Base-by-base conservation (phyloP, 371 early-diverging fungal species). In the Mucor velutinosus region DNA sequence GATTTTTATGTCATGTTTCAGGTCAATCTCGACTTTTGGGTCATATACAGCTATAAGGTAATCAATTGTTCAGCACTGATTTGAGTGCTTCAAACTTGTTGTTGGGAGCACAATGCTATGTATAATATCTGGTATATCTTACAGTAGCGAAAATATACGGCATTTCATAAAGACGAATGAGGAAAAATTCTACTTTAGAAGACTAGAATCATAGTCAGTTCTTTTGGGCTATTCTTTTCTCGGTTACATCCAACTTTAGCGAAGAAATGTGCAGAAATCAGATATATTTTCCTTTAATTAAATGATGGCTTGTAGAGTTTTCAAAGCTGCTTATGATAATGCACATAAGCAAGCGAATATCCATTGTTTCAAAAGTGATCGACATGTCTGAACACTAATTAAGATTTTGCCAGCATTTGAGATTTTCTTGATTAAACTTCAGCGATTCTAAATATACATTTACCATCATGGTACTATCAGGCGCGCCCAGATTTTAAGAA, bases 1-100 rank as follows among this genome's bases (percentile, higher is more conserved):
- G 23, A 25, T 45, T 45, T 37, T 39, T 45, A 60, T 60, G 60
- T 61, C 61, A 61, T 61, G 61, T 61, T 61, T 61, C 60, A 43
- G 25, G 17, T 29, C 15, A 8, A 43, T 30, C 47, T 53, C 27
- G 41, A 41, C 41, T 51, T 53, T 53, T 25, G 41, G 41, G 41
- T 17, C 6, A 41, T 2, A 17, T 10, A 11, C 41, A 41, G 3
- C 41, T 41, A 41, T 17, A 41, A 41, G 15, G 0, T 15, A 41
- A 17, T 21, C 7, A 14, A 23, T 27, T 23, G 15, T 53, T 53
- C 14, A 25, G 53, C 15, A 14, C 14, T 14, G 3, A 3, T 14
- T 53, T 3, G 27, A 23, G 49, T 3, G 23, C n/a, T 23, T 49
- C 23, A 23, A 21, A 1, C 8, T 8, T n/a, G 1, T 21, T 47